phyloP scores from a whole-genome alignment of 2,329 filamentous ascomycete genomes.

The Trichoderma oligosporum region DNA sequence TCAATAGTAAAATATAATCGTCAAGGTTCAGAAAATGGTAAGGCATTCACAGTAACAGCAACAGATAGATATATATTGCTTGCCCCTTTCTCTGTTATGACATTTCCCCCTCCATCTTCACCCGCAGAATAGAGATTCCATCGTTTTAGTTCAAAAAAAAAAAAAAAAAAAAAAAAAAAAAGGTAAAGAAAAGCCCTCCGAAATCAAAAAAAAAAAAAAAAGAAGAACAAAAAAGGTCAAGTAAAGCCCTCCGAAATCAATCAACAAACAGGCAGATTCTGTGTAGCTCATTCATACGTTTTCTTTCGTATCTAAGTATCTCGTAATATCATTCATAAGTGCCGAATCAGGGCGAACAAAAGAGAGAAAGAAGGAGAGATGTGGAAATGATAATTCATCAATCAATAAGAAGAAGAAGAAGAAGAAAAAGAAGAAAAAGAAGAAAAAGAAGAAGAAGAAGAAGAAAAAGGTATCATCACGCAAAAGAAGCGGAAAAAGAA shows the following conservation, averaged over 20 bases:
- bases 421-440: background rate
- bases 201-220: background rate
- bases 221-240: background rate
- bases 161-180: background rate
- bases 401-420: conserved; percentile 1
- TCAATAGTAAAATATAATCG: background rate
- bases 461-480: conserved; percentile 2
- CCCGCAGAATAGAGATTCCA: background rate
- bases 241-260: conserved; percentile 7
- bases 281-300: conserved; percentile 9
- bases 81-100: background rate
- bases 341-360: conserved; percentile 6
- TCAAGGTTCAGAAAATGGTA: background rate
- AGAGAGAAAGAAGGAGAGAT: conserved; percentile 10
- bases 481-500: background rate
- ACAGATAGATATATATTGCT: no score
- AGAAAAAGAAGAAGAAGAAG: background rate
- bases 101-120: no score
- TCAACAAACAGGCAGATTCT: conserved; percentile 2
- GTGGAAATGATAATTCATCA: conserved; percentile 1
- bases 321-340: conserved; percentile 17
- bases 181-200: no score
- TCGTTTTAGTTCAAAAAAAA: background rate
- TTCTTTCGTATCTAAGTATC: conserved; percentile 11
- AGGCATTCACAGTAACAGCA: background rate